phyloP scores from a whole-genome alignment of 495 filamentous ascomycete species.

The Melanomma pulvis-pyrius region DNA sequence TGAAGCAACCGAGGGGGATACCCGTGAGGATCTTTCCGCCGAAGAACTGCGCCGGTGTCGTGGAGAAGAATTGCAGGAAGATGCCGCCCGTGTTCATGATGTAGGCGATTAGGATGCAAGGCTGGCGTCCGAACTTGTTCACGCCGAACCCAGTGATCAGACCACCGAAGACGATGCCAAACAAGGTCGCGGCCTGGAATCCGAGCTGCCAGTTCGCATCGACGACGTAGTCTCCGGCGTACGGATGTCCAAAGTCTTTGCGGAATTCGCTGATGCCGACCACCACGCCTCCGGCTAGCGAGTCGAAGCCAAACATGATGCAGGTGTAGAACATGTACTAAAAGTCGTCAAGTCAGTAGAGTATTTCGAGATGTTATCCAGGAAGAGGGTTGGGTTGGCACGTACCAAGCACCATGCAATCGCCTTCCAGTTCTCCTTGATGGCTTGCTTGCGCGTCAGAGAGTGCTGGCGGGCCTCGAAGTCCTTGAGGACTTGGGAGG shows the following conservation, averaged over 20 bases:
- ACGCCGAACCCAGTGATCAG: constrained; percentile 2
- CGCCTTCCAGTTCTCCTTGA: constrained; percentile 10
- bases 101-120: constrained; percentile 5
- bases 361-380: neutral
- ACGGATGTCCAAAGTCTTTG: constrained; percentile 7
- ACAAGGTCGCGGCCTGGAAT: neutral
- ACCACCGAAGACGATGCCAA: constrained; percentile 5
- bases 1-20: constrained; percentile 12
- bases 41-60: neutral
- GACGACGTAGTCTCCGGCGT: constrained; percentile 6
- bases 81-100: constrained; percentile 9
- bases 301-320: constrained; percentile 17
- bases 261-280: neutral
- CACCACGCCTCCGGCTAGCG: neutral
- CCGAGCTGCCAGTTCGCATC: constrained; percentile 9
- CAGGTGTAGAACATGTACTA: constrained; percentile 14
- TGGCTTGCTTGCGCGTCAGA: constrained; percentile 7
- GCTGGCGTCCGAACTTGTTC: constrained; percentile 3
- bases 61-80: constrained; percentile 9
- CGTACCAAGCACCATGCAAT: constrained; percentile 11
- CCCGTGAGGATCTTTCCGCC: neutral
- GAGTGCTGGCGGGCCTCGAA: constrained; percentile 13
- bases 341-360: neutral
- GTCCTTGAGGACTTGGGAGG: constrained; percentile 2
- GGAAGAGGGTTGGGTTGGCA: neutral